phyloP scores from a whole-genome alignment of 257 asterid species.

The Scutellaria baicalensis region DNA sequence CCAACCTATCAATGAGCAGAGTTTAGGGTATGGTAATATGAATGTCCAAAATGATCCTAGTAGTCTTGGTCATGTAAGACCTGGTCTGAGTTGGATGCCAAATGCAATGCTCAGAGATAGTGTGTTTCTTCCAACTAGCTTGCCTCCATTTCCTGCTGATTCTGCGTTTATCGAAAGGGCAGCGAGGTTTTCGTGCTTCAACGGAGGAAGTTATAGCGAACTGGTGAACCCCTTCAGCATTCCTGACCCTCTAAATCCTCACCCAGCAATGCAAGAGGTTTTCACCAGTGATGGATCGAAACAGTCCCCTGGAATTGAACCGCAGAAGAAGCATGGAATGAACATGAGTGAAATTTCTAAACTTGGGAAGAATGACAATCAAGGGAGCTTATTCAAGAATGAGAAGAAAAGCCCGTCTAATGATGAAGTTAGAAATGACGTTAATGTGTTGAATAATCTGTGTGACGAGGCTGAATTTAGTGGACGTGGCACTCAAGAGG shows the following conservation, averaged over 20 bases:
- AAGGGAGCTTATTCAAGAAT: conserved; percentile 25
- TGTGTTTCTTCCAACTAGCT: conserved; percentile 35
- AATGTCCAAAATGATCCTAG: conserved; percentile 26
- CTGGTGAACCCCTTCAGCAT: conserved; percentile 34
- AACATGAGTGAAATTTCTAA: no score
- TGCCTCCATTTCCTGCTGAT: conserved; percentile 59
- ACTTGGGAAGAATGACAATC: no score
- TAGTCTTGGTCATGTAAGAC: conserved; percentile 21
- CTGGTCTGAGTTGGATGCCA: conserved; percentile 33
- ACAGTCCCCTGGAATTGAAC: conserved; percentile 9
- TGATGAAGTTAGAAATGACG: conserved; percentile 37
- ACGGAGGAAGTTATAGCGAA: conserved; percentile 50
- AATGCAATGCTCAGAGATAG: conserved; percentile 40
- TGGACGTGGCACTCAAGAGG: conserved; percentile 46
- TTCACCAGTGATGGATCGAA: conserved; percentile 19
- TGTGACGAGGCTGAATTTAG: conserved; percentile 58
- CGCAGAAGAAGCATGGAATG: no score
- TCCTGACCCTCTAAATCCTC: conserved; percentile 30
- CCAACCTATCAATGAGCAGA: conserved; percentile 34
- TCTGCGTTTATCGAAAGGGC: conserved; percentile 61
- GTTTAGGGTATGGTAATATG: conserved; percentile 34
- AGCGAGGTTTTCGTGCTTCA: conserved; percentile 61
- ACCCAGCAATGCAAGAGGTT: conserved; percentile 32
- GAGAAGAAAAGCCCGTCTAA: conserved; percentile 23
- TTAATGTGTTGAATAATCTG: conserved; percentile 23